These are phyloP conservation scores for Dactylellina sp. DNA, from an alignment of 2,329 filamentous ascomycete genomes.

Conservation along the genomic window DNA sequence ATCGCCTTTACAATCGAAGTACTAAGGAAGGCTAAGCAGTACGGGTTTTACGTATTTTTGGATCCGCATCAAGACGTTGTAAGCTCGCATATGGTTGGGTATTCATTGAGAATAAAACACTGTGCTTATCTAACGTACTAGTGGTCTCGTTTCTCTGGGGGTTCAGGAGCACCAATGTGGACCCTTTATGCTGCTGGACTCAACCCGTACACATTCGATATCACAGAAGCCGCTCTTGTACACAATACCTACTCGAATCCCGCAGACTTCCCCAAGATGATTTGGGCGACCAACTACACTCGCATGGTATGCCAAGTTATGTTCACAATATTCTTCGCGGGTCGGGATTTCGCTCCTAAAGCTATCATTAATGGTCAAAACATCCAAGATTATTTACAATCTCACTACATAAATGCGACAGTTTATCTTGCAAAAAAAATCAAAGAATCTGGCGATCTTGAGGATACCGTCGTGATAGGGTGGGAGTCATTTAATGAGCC, in stretches of 20 bases:
- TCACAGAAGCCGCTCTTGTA: slow-evolving; percentile 90
- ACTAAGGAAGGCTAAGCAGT: slow-evolving; percentile 83
- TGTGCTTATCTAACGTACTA: slow-evolving; percentile 61
- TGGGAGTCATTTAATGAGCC: slow-evolving; percentile 98
- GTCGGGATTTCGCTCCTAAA: slow-evolving; percentile 91
- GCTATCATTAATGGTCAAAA: slow-evolving; percentile 94
- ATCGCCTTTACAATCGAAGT: slow-evolving; percentile 90
- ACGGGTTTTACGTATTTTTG: slow-evolving; percentile 97
- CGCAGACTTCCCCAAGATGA: slow-evolving; percentile 94
- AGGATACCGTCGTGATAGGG: slow-evolving; percentile 87
- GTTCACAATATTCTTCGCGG: slow-evolving; percentile 93
- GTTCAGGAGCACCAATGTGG: slow-evolving; percentile 97
- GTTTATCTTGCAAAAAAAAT: slow-evolving; percentile 85
- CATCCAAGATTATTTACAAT: slow-evolving; percentile 93
- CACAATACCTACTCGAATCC: slow-evolving; percentile 93
- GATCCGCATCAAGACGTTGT: slow-evolving; percentile 98
- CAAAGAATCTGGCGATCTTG: slow-evolving; percentile 87
- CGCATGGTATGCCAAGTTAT: slow-evolving; percentile 87
- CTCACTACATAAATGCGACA: slow-evolving; percentile 84
- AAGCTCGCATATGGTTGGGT: slow-evolving; percentile 64
- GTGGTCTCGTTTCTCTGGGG: slow-evolving; percentile 95
- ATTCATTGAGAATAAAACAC: slow-evolving; percentile 60
- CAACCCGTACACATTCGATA: slow-evolving; percentile 84
- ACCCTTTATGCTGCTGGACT: slow-evolving; percentile 94
- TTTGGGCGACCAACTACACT: slow-evolving; percentile 98